Evolutionary conservation across 495 filamentous ascomycete genomes (phyloP).

Genomic region (Immersiella caudata): DNA sequence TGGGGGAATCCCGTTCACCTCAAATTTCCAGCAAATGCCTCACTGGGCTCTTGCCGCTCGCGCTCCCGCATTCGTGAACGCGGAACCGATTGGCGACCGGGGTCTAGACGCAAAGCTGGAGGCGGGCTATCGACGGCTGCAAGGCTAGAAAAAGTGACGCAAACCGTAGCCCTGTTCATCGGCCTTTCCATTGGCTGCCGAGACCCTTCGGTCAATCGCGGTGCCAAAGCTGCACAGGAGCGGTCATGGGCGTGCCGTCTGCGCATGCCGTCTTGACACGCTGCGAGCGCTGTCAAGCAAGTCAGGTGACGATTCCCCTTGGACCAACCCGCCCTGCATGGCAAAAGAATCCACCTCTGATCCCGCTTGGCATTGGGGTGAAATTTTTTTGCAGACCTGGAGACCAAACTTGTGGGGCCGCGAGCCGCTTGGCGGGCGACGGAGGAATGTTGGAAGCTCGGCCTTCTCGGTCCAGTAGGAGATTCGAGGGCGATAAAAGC

Average conservation of each 20-base stretch:
- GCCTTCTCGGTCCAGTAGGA: conserved; percentile 34
- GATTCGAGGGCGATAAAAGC: conserved; percentile 43
- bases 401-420: conserved; percentile 36
- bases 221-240: neutral
- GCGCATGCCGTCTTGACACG: conserved; percentile 16
- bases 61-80: conserved; percentile 6
- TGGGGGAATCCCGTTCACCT: neutral
- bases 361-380: conserved; percentile 28
- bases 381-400: conserved; percentile 42
- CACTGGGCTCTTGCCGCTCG: neutral
- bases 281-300: neutral
- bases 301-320: neutral
- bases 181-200: conserved; percentile 18
- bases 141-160: conserved; percentile 24
- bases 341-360: conserved; percentile 1
- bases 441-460: neutral
- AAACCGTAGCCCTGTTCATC: conserved; percentile 11
- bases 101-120: conserved; percentile 14
- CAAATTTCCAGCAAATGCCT: conserved; percentile 16
- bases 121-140: conserved; percentile 14
- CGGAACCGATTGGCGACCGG: neutral
- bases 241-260: conserved; percentile 11
- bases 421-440: conserved; percentile 28
- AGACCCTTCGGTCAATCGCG: neutral
- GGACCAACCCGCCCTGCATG: neutral